Percentiles rank a stretch among this genome's conserved stretches.
phyloP scores from a whole-genome alignment of 1,284 basidiomycete genomes.

The Ceratobasidium sp. region DNA sequence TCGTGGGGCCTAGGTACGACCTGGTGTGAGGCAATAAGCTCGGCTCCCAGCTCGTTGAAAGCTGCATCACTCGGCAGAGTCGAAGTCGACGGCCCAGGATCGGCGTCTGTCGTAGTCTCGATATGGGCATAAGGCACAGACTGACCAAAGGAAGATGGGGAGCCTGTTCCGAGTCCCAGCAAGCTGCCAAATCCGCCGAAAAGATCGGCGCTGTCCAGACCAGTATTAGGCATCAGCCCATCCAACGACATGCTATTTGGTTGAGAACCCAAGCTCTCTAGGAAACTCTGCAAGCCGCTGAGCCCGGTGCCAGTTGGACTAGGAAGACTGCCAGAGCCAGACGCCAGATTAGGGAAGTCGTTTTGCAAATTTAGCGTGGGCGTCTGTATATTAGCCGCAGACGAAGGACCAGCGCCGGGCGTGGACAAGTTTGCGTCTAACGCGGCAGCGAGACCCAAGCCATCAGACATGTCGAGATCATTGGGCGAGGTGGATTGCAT shows the following conservation, averaged over 20 bases:
- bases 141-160: slow-evolving; percentile 17
- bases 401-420: slow-evolving; percentile 24
- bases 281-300: slow-evolving; percentile 36
- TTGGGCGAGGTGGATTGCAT: background rate
- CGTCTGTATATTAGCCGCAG: background rate
- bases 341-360: slow-evolving; percentile 14
- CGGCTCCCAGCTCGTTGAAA: slow-evolving; percentile 39
- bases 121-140: slow-evolving; percentile 29
- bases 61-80: slow-evolving; percentile 21
- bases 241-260: slow-evolving; percentile 13
- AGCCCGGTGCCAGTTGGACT: slow-evolving; percentile 37
- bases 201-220: slow-evolving; percentile 23
- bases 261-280: slow-evolving; percentile 33
- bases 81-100: background rate
- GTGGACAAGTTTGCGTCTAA: slow-evolving; percentile 28
- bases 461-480: background rate
- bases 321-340: slow-evolving; percentile 7
- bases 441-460: slow-evolving; percentile 8
- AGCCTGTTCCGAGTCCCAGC: slow-evolving; percentile 12
- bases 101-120: slow-evolving; percentile 32
- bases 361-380: background rate
- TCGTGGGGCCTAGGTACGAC: slow-evolving; percentile 32
- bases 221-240: slow-evolving; percentile 12
- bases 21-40: slow-evolving; percentile 40
- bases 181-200: slow-evolving; percentile 33